Base-by-base conservation (phyloP, 352 stramenopile genomes). In the Phytophthora pini region DNA sequence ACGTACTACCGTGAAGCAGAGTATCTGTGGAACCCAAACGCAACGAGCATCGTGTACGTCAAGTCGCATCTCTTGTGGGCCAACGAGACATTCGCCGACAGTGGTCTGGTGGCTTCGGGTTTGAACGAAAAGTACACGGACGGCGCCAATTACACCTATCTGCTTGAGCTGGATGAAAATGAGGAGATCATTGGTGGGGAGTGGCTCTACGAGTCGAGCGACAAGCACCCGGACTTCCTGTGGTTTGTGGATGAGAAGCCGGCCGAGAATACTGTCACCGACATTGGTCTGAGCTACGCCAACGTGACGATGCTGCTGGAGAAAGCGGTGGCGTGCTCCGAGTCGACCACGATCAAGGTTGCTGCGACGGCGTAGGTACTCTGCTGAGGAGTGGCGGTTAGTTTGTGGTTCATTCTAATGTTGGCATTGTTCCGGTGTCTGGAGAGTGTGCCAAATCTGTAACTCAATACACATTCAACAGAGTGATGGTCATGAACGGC, bases 11-110 rank as follows among this genome's bases (percentile, higher is more conserved):
- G 53, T 17, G 61, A 63, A 5, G 59, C 48, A 10, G 54, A 29
- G 41, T 86, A 86, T 41, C 61, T 62, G 36, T 86, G 80, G 65
- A 82, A 82, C 31, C 39, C 11, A 11, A 49, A 59, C 5, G 70
- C 66, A 15, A 65, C 53, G 36, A 63, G 56, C 29, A 70, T 85
- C 48, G 39, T 65, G 49, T 81, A 74, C 48, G 62, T 81, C 7
- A 44, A 71, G 50, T 73, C 57, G 10, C 65, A 43, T 24, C 51
- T 85, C 11, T 72, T 56, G 12, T 85, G 71, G 63, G 73, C 83
- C 45, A 51, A 66, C 15, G 68, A 80, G 51, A 61, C 56, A 1
- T 61, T 47, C 36, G 57, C 65, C 6, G 64, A 76, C 17, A 57
- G 68, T 15, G 50, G 40, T 3, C 57, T 76, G n/a, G 65, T 75